Percentiles rank a stretch among this genome's conserved stretches.
These are phyloP conservation scores for Coemansia sp. DNA, from an alignment of 192 early-diverging fungal species.

Conservation along the genomic window DNA sequence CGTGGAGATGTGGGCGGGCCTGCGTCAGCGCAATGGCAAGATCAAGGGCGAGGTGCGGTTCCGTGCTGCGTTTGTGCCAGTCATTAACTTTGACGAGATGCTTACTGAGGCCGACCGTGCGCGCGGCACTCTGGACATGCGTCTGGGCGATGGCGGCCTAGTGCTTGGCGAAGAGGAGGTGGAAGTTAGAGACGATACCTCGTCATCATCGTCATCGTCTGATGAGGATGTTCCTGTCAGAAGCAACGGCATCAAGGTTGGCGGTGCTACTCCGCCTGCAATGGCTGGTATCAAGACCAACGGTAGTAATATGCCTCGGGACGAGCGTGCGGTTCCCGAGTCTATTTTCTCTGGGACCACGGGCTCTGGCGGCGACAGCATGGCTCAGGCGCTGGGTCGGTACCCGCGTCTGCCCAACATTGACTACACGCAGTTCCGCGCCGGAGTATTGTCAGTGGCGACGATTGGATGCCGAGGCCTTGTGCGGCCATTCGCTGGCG, in stretches of 20 bases:
- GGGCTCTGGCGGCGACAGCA: conserved; percentile 32
- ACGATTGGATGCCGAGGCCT: conserved; percentile 53
- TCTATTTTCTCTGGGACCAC: conserved; percentile 56
- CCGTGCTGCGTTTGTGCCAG: conserved; percentile 62
- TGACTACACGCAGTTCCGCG: conserved; percentile 54
- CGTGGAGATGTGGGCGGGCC: conserved; percentile 60
- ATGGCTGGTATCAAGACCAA: conserved; percentile 2
- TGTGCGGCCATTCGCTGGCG: conserved; percentile 53
- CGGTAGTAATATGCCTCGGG: conserved; percentile 11
- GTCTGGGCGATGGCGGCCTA: conserved; percentile 43
- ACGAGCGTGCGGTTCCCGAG: conserved; percentile 10
- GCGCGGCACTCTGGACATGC: conserved; percentile 46
- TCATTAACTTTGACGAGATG: conserved; percentile 60
- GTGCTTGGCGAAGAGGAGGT: conserved; percentile 49
- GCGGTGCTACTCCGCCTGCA: background rate
- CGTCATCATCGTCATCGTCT: conserved; percentile 18
- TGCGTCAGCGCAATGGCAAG: conserved; percentile 64
- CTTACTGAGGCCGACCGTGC: conserved; percentile 45
- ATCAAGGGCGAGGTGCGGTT: conserved; percentile 66
- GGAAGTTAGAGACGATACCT: background rate
- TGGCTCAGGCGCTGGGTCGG: conserved; percentile 44
- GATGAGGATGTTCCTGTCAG: background rate
- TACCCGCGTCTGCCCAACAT: conserved; percentile 59
- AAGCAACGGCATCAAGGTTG: conserved; percentile 8
- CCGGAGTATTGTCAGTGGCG: conserved; percentile 49